Evolutionary conservation across 306 rosid genomes (phyloP).

Genomic region (Prunus mira): DNA sequence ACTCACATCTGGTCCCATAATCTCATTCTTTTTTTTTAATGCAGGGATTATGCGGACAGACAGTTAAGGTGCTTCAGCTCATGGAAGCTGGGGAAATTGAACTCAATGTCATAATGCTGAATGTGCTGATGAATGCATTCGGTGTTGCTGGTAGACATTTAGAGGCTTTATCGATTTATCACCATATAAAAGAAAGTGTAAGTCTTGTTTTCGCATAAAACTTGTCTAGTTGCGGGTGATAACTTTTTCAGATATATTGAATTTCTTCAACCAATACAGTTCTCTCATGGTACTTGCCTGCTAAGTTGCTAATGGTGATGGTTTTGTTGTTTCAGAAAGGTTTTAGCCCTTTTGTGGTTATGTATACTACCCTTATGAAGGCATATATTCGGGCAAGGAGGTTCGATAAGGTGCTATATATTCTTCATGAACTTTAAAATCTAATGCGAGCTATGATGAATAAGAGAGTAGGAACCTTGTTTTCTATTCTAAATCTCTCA

Average conservation of each 20-base stretch:
- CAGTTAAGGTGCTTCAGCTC: conserved; percentile 67
- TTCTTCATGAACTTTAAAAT: neutral
- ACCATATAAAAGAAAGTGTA: conserved; percentile 72
- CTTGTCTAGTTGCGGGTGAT: neutral
- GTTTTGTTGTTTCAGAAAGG: conserved; percentile 45
- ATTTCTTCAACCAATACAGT: conserved; percentile 3
- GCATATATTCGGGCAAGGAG: conserved; percentile 68
- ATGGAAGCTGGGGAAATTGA: conserved; percentile 78
- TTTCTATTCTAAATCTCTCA: neutral
- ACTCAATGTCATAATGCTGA: conserved; percentile 67
- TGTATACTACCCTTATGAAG: conserved; percentile 78
- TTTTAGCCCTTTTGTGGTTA: conserved; percentile 63
- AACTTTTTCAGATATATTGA: neutral
- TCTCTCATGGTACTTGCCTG: neutral
- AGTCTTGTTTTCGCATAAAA: conserved; percentile 19
- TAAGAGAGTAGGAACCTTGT: neutral
- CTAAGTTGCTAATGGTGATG: conserved; percentile 20
- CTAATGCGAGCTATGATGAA: no score
- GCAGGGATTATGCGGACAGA: conserved; percentile 68
- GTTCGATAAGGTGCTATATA: conserved; percentile 41
- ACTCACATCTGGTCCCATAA: neutral
- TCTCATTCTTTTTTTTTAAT: neutral
- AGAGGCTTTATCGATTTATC: conserved; percentile 65
- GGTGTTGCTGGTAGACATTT: conserved; percentile 56
- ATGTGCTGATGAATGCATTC: conserved; percentile 74